phyloP scores from a whole-genome alignment of 2,329 filamentous ascomycete species.

The Orbilia ellipsospora region DNA sequence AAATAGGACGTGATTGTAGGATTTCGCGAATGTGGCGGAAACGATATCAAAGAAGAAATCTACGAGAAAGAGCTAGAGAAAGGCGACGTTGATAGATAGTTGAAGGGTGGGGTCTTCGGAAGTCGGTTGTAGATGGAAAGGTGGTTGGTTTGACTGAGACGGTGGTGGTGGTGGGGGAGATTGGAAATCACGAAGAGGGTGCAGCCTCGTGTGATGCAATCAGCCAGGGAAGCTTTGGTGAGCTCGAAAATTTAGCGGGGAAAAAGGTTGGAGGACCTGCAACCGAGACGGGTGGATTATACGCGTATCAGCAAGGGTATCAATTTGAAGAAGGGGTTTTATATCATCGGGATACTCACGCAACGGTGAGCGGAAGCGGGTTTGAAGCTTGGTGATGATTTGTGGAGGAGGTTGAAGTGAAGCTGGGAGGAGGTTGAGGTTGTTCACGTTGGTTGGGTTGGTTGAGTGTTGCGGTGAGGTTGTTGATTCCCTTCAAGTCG shows the following conservation, averaged over 20 bases:
- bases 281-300: constrained; percentile 10
- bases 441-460: constrained; percentile 1
- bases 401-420: constrained; percentile 2
- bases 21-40: constrained; percentile 13
- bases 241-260: constrained; percentile 55
- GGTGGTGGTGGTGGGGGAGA: constrained; percentile 14
- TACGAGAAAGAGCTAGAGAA: not conserved
- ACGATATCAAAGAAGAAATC: constrained; percentile 1
- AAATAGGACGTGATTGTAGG: constrained; percentile 6
- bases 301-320: constrained; percentile 40
- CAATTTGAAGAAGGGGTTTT: not conserved
- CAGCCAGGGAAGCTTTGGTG: constrained; percentile 40
- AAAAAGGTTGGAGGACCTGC: constrained; percentile 40
- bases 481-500: too few species aligned
- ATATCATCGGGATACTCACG: constrained; percentile 24
- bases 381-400: not conserved
- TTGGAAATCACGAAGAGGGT: constrained; percentile 50
- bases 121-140: not conserved
- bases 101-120: constrained; percentile 9
- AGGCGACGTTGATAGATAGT: constrained; percentile 2
- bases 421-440: not conserved
- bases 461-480: not conserved
- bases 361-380: not conserved
- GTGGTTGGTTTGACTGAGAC: constrained; percentile 1
- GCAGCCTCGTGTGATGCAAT: constrained; percentile 56